Percentiles rank a stretch among this genome's conserved stretches.
Evolutionary conservation across 169 alveolate species (phyloP).

Genomic region (Plasmodium vinckei): DNA sequence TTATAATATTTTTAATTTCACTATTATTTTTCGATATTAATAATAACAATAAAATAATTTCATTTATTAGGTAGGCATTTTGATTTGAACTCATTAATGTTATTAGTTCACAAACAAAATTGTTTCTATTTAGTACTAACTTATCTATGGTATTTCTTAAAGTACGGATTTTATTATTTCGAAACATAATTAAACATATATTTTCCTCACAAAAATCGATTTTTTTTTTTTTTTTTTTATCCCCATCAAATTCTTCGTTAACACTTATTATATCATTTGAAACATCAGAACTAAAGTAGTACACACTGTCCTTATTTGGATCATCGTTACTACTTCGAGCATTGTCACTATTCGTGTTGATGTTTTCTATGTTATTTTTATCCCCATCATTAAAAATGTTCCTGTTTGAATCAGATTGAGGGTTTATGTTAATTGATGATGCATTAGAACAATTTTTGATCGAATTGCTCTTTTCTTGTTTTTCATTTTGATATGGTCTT

Average conservation of each 20-base stretch:
- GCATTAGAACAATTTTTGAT: not conserved
- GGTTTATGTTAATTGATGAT: not conserved
- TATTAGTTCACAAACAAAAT: conserved; percentile 33
- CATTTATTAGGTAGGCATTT: conserved; percentile 68
- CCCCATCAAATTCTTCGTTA: conserved; percentile 27
- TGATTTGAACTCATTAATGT: conserved; percentile 28
- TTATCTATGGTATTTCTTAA: conserved; percentile 48
- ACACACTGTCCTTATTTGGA: not conserved
- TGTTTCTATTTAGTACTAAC: conserved; percentile 27
- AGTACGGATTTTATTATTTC: conserved; percentile 24
- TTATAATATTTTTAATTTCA: conserved; percentile 55
- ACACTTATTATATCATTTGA: conserved; percentile 20
- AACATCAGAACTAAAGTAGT: conserved; percentile 36
- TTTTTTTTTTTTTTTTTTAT: conserved; percentile 29
- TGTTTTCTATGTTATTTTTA: not conserved
- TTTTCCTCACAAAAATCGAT: conserved; percentile 37
- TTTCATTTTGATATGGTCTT: not conserved
- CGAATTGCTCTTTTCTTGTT: not conserved
- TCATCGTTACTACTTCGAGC: conserved; percentile 13
- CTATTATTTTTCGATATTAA: conserved; percentile 16
- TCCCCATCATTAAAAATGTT: not conserved
- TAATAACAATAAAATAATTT: conserved; percentile 34
- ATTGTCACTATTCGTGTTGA: not conserved
- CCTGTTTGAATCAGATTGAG: too few species aligned
- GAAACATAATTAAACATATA: conserved; percentile 32